Conservation (phyloP, 352 stramenopile genomes). For the Pythium phragmiticola region DNA sequence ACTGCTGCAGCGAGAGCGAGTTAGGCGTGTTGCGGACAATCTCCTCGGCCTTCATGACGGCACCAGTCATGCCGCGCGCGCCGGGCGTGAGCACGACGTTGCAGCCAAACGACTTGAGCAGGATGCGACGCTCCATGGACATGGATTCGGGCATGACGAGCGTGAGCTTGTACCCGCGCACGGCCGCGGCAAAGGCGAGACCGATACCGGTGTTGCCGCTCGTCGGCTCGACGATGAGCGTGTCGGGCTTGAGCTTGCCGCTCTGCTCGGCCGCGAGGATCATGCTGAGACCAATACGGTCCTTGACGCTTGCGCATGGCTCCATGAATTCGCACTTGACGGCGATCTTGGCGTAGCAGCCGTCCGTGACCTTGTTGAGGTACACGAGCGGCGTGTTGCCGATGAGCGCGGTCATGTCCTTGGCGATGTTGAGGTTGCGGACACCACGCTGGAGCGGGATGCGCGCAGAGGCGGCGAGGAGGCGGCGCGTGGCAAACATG, state of each 20-base stretch:
- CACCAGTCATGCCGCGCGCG: constrained; percentile 76
- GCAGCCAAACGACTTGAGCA: constrained; percentile 93
- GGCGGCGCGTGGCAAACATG: constrained; percentile 34
- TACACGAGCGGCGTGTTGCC: constrained; percentile 94
- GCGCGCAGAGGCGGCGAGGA: constrained; percentile 29
- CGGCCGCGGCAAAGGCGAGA: constrained; percentile 89
- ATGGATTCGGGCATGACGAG: constrained; percentile 96
- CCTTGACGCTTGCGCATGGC: constrained; percentile 84
- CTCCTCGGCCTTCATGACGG: constrained; percentile 74
- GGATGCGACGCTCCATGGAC: constrained; percentile 94
- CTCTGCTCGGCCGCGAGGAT: constrained; percentile 74
- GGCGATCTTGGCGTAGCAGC: constrained; percentile 81
- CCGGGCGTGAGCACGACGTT: constrained; percentile 92
- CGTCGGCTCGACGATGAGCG: constrained; percentile 92
- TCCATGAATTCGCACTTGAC: constrained; percentile 91
- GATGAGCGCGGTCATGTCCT: constrained; percentile 94
- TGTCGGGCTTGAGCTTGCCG: constrained; percentile 68
- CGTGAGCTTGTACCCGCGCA: constrained; percentile 91
- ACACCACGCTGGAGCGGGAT: constrained; percentile 31
- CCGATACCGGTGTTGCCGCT: constrained; percentile 95
- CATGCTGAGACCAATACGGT: constrained; percentile 87
- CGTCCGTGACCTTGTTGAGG: constrained; percentile 83
- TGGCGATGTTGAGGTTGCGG: constrained; percentile 83
- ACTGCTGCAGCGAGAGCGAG: constrained; percentile 90
- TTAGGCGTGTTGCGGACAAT: constrained; percentile 77